Evolutionary conservation across 2,329 filamentous ascomycete species (phyloP).

Genomic region (Verticillium isaacii): DNA sequence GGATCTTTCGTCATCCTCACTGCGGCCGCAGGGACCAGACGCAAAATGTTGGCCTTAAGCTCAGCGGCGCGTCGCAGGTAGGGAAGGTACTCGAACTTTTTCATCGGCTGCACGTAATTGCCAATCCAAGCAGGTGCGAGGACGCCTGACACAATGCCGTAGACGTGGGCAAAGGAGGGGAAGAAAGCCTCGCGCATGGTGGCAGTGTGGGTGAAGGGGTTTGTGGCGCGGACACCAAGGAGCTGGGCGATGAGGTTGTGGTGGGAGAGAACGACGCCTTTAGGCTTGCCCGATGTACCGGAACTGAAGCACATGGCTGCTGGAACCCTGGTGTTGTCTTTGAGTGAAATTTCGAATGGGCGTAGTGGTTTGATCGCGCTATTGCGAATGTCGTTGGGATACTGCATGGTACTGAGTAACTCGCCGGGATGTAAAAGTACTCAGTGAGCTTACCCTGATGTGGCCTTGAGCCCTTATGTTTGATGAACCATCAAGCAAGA

Average conservation of each 20-base stretch:
- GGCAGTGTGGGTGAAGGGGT: slow-evolving; percentile 18
- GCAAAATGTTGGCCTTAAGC: slow-evolving; percentile 29
- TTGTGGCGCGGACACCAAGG: slow-evolving; percentile 13
- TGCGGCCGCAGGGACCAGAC: slow-evolving; percentile 28
- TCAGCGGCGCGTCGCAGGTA: slow-evolving; percentile 28
- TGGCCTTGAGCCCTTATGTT: background rate
- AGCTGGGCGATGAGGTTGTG: slow-evolving; percentile 73
- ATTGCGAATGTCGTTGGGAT: background rate
- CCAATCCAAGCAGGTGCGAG: slow-evolving; percentile 36
- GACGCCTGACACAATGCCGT: slow-evolving; percentile 17
- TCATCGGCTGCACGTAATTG: slow-evolving; percentile 39
- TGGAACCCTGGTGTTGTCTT: slow-evolving; percentile 8
- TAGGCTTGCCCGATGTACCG: slow-evolving; percentile 86
- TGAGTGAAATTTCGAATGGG: slow-evolving; percentile 8
- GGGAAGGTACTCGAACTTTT: slow-evolving; percentile 27
- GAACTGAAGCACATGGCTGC: slow-evolving; percentile 29
- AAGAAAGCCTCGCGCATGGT: slow-evolving; percentile 20
- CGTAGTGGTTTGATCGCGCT: background rate
- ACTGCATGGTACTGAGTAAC: background rate
- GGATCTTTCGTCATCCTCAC: slow-evolving; percentile 13
- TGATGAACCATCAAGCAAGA: background rate
- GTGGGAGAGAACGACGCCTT: slow-evolving; percentile 86
- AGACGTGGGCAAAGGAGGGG: slow-evolving; percentile 19
- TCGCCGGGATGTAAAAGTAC: background rate
- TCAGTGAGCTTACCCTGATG: background rate